Base-by-base conservation (phyloP, 1,284 basidiomycete genomes). In the Fereydounia khargensis region DNA sequence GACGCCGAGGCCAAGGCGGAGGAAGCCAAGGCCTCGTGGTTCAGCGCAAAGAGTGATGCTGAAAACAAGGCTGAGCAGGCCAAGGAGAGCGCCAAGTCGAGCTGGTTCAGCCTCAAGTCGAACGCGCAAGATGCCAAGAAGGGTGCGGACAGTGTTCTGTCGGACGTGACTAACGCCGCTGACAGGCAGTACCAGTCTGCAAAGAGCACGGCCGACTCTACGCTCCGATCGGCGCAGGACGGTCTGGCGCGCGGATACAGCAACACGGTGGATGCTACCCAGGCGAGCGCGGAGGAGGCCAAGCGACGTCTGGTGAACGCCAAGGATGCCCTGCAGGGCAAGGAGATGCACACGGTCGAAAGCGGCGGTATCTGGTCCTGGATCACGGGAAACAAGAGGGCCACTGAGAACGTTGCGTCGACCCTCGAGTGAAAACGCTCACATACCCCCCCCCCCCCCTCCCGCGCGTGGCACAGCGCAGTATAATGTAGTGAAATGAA, bases 341-440 rank as follows among this genome's bases (percentile, higher is more conserved):
- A 30, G 28, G 28, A 30, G 28, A 30, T 30, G 28, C 13, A 30
- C 28, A 11, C 28, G 28, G 14, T 14, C 14, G 14, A 11, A 5
- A 30, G 17, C 8, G 28, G 28, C 10, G 58, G 58, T 9, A 34
- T 55, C 44, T 61, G 58, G 58, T 52, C 55, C 39, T 55, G 48
- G 48, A 55, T 61, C 52, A 51, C 56, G 39, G 58, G 58, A n/a
- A 51, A 61, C 36, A 41, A 19, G 1, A 25, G 39, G 38, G 51
- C 57, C 5, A 60, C 51, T 9, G 57, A 60, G 30, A 55, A 51
- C 44, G 57, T 60, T 2, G 51, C 51, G 31, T 35, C 57, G 13
- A 60, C 54, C 45, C 35, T 55, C 22, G 57, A 60, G 42, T 58
- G n/a, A n/a, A 28, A 48, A 17, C 9, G 37, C 24, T 13, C 14